Conservation (phyloP, 2,329 filamentous ascomycete species). For the Diaporthe ilicicola region DNA sequence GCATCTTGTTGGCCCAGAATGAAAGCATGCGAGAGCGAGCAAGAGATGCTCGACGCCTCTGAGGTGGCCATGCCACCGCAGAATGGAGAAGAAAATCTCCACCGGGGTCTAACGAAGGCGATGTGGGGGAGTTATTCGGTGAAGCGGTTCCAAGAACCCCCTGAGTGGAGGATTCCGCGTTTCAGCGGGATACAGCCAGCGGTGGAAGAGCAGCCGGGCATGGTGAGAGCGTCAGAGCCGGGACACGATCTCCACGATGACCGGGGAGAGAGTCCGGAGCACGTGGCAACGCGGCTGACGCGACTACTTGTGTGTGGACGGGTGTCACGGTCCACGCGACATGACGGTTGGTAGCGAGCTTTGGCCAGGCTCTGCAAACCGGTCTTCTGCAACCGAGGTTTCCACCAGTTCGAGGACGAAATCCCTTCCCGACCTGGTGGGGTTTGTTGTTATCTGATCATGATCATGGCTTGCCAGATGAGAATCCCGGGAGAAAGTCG, state of each 20-base stretch:
- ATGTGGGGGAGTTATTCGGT: not conserved
- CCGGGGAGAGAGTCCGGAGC: not conserved
- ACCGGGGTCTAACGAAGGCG: not conserved
- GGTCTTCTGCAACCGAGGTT: not conserved
- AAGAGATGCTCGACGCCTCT: not conserved
- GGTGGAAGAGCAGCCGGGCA: not conserved
- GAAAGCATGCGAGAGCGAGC: too few relatives aligned
- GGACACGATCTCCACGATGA: not conserved
- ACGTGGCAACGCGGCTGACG: constrained; percentile 17
- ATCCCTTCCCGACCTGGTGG: constrained; percentile 4
- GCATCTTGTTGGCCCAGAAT: too few relatives aligned
- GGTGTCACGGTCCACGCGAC: constrained; percentile 1
- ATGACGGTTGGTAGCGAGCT: not conserved
- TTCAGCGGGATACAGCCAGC: not conserved
- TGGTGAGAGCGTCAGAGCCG: not conserved
- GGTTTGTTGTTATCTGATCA: not conserved
- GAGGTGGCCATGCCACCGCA: not conserved
- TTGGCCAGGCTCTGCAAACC: not conserved
- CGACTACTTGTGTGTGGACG: not conserved
- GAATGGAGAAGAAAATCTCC: not conserved
- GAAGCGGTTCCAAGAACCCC: not conserved
- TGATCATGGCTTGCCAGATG: not conserved
- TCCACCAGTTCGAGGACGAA: not conserved
- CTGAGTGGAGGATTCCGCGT: not conserved
- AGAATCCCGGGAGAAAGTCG: not conserved